These are phyloP conservation scores for Irineochytrium annulatum DNA, from an alignment of 192 early-diverging fungal species.

Conservation along the genomic window DNA sequence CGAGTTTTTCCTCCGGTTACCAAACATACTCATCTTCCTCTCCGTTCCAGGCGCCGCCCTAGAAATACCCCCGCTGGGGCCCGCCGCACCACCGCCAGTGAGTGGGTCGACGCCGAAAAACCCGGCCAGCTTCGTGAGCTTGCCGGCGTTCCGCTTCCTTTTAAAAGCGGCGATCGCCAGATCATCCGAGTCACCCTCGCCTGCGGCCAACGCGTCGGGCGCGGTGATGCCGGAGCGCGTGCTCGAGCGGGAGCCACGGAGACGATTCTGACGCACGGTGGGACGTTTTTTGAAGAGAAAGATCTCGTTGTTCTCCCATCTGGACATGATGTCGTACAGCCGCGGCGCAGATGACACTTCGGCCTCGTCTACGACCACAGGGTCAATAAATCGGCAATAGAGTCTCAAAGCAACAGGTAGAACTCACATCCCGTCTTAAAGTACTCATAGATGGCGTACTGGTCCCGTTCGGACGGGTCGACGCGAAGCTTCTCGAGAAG, in stretches of 20 bases:
- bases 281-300: slow-evolving; percentile 41
- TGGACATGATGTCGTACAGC: slow-evolving; percentile 38
- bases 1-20: background rate
- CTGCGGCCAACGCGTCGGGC: background rate
- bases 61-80: too few species aligned
- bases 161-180: background rate
- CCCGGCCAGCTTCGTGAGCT: slow-evolving; percentile 36
- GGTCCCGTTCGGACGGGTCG: slow-evolving; percentile 29
- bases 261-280: background rate
- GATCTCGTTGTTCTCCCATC: slow-evolving; percentile 29
- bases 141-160: too few species aligned
- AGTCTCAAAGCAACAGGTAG: background rate
- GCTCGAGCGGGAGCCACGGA: background rate
- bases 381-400: slow-evolving; percentile 1
- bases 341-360: slow-evolving; percentile 25
- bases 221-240: background rate
- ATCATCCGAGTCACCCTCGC: background rate
- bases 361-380: slow-evolving; percentile 12
- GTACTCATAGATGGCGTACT: slow-evolving; percentile 36
- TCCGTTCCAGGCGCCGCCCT: too few species aligned
- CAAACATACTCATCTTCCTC: too few species aligned
- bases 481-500: slow-evolving; percentile 37
- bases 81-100: background rate
- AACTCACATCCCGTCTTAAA: slow-evolving; percentile 19
- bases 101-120: slow-evolving; percentile 34